phyloP scores from a whole-genome alignment of 2,329 filamentous ascomycete species.

The Ceratocystis variospora region DNA sequence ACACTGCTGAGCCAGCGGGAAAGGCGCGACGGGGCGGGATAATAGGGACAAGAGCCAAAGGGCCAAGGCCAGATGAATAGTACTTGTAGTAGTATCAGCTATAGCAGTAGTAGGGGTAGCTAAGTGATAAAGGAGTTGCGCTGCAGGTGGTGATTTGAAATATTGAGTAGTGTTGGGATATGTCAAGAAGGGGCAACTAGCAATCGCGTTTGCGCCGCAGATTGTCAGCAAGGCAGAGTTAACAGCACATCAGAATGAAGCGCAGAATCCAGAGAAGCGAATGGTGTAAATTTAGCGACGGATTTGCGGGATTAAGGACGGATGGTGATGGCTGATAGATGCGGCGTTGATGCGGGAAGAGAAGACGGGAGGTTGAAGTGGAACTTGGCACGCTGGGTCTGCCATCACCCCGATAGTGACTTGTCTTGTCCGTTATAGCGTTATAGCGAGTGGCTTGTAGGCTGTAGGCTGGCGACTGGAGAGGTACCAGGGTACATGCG shows the following conservation, averaged over 20 bases:
- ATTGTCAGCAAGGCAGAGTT: conserved; percentile 1
- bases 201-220: conserved; percentile 17
- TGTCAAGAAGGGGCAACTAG: conserved; percentile 5
- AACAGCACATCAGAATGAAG: conserved; percentile 18
- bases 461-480: neutral
- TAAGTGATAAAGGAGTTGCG: conserved; percentile 9
- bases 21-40: conserved; percentile 11
- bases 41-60: neutral
- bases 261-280: conserved; percentile 16
- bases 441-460: neutral
- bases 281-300: conserved; percentile 27
- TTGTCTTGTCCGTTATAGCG: conserved; percentile 10
- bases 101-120: too few species aligned
- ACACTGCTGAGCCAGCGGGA: conserved; percentile 9
- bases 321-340: conserved; percentile 17
- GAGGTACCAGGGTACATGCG: conserved; percentile 12
- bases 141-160: neutral
- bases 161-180: too few species aligned
- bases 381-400: conserved; percentile 12
- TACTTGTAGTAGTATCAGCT: too few species aligned
- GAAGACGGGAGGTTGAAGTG: conserved; percentile 42
- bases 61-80: neutral
- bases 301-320: conserved; percentile 26
- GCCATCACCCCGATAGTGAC: conserved; percentile 9
- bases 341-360: conserved; percentile 37